phyloP scores from a whole-genome alignment of 23 red algal genomes.

The Gracilaria gracilis region DNA sequence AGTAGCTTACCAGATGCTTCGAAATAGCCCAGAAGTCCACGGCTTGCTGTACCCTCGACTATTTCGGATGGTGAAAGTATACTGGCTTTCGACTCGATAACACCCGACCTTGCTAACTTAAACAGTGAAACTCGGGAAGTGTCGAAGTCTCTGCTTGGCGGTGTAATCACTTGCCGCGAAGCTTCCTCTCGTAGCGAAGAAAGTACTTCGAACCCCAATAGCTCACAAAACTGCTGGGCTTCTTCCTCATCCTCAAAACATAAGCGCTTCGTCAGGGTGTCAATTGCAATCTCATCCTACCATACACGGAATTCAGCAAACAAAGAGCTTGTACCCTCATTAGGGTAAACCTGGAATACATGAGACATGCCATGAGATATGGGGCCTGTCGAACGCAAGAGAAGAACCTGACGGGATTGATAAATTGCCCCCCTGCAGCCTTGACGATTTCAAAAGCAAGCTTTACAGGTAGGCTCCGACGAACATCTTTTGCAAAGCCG shows the following conservation, averaged over 20 bases:
- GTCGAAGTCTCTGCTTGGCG: slow-evolving; percentile 31
- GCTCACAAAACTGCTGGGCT: slow-evolving; percentile 23
- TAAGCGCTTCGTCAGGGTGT: slow-evolving; percentile 3
- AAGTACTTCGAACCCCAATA: slow-evolving; percentile 14
- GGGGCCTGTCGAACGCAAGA: slow-evolving; percentile 38
- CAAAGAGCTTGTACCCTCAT: slow-evolving; percentile 53
- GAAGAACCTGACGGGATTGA: slow-evolving; percentile 37
- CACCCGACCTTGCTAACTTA: background rate
- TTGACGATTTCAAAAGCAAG: slow-evolving; percentile 58
- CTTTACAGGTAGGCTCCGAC: slow-evolving; percentile 21
- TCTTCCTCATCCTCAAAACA: slow-evolving; percentile 54
- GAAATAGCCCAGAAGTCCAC: too few relatives aligned
- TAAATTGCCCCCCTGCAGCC: slow-evolving; percentile 16
- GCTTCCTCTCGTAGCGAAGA: background rate
- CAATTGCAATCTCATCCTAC: slow-evolving; percentile 34
- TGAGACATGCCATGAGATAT: slow-evolving; percentile 55
- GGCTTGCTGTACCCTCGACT: background rate
- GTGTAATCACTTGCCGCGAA: slow-evolving; percentile 7
- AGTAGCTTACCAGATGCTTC: background rate
- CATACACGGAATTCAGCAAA: slow-evolving; percentile 34
- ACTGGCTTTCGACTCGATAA: slow-evolving; percentile 21
- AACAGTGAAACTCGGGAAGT: slow-evolving; percentile 1
- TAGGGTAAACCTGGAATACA: slow-evolving; percentile 47
- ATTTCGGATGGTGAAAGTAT: slow-evolving; percentile 13
- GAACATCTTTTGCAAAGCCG: slow-evolving; percentile 41